These are phyloP conservation scores for Pseudonitzschia multiseries DNA, from an alignment of 108 stramenopile species.

Conservation along the genomic window DNA sequence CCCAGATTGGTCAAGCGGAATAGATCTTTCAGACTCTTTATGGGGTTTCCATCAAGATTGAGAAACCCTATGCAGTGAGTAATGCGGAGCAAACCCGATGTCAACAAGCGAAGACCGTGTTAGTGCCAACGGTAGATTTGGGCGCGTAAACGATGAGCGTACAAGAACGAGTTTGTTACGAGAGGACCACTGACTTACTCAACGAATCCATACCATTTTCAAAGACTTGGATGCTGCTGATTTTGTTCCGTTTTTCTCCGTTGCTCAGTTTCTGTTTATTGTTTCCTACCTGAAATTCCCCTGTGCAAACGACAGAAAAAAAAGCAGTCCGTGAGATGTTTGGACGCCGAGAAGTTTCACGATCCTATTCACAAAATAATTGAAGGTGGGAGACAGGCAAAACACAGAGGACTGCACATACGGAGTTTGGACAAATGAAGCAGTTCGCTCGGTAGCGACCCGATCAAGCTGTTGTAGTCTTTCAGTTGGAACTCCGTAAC, in stretches of 20 bases:
- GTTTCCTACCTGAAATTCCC: neutral
- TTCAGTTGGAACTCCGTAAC: neutral
- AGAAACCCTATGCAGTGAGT: neutral
- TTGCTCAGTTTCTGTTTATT: too few species aligned
- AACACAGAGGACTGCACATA: neutral
- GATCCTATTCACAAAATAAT: neutral
- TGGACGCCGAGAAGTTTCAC: neutral
- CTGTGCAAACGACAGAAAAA: neutral
- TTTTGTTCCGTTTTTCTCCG: too few species aligned
- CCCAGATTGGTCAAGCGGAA: slow-evolving; percentile 1
- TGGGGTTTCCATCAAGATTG: neutral
- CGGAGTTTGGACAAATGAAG: neutral
- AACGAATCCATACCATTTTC: neutral
- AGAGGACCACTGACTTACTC: neutral
- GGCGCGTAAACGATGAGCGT: neutral
- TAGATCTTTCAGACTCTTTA: neutral
- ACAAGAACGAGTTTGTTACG: neutral
- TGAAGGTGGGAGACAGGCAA: neutral
- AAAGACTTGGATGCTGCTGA: neutral
- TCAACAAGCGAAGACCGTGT: too few species aligned
- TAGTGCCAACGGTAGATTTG: neutral
- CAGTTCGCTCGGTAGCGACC: neutral
- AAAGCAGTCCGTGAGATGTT: neutral
- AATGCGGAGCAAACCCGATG: too few species aligned
- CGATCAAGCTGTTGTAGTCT: neutral